Evolutionary conservation across 805 yeast species (phyloP).

Genomic region (Spathaspora hagerdaliae): DNA sequence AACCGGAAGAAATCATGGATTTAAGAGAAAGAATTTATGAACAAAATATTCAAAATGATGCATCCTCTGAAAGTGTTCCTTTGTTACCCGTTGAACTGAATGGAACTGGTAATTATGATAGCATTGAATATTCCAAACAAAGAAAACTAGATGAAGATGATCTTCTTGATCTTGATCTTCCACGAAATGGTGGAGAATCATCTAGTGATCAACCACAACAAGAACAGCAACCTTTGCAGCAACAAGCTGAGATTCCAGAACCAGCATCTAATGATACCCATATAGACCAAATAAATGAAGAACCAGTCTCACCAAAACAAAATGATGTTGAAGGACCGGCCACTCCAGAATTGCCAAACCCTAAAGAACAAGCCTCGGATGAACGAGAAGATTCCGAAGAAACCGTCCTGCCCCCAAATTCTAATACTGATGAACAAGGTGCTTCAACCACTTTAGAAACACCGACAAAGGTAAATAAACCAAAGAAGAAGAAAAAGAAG

Average conservation of each 20-base stretch:
- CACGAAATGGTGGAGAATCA: not conserved
- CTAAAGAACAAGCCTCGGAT: too few species aligned
- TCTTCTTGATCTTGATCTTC: not conserved
- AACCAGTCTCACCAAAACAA: too few species aligned
- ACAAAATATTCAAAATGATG: slow-evolving; percentile 11
- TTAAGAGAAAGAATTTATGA: slow-evolving; percentile 30
- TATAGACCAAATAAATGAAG: too few species aligned
- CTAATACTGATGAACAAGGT: not conserved
- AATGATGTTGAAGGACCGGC: too few species aligned
- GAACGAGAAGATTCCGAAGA: too few species aligned
- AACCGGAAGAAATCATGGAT: slow-evolving; percentile 34
- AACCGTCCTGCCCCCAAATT: too few species aligned
- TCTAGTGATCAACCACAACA: not conserved
- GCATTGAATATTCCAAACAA: not conserved
- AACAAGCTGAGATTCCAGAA: not conserved
- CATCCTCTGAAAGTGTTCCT: slow-evolving; percentile 6
- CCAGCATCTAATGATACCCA: too few species aligned
- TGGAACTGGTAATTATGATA: not conserved
- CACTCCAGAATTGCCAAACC: too few species aligned
- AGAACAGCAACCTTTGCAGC: not conserved
- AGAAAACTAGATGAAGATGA: not conserved
- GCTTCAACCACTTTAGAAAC: not conserved
- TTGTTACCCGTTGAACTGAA: slow-evolving; percentile 2
- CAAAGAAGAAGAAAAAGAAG: slow-evolving; percentile 11
- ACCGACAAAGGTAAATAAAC: not conserved